Evolutionary conservation across 2,329 filamentous ascomycete genomes (phyloP), one percentile per base, ranked within the genome.

Genomic region (Trichoderma arundinaceum): DNA sequence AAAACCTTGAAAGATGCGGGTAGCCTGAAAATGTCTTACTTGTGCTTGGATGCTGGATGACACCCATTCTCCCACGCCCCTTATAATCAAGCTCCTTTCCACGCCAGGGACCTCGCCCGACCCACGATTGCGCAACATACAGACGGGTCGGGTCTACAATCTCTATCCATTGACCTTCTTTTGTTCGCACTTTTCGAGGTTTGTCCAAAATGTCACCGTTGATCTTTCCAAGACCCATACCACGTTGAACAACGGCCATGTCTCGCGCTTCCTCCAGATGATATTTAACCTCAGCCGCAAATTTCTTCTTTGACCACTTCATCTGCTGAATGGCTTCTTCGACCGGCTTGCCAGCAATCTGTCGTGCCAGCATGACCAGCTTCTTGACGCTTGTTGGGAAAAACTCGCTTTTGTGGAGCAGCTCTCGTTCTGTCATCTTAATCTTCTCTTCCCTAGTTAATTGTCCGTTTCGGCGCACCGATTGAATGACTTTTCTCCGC

Each of bases 301-400:
- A 91, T 81, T 93, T 94, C 86, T 99, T 99, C 83, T 92, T 92
- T 77, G 90, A 94, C 81, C 94, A 98, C 64, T 90, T 87, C 92
- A 99, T 97, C 83, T 99, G 95, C 63, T 91, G 80, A 70, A 98
- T 92, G 13, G 95, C 95, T 41, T 99, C 94, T 66, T 96, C 92
- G 68, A 99, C 83, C n/a, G 90, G 89, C 85, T 97, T 98, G 70
- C 95, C 95, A 2, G 88, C 85, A 74, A 99, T 95, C 80, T 98
- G 95, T 64, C 90, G 88, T 28, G 94, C 89, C 57, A 99, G 81
- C 72, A 91, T 90, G 60, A 90, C 89, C 64, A 99, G 84, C 82
- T 99, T 99, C 87, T 99, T 99, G 69, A 92, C 83, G 56, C 89
- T 92, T 2, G 95, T 97, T 72, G 93, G 89, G 75, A 97, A 85